Evolutionary conservation across 176 grass and related monocot species (phyloP), one percentile per base, ranked within the genome.

Genomic region (Bolboschoenus planiculmis): DNA sequence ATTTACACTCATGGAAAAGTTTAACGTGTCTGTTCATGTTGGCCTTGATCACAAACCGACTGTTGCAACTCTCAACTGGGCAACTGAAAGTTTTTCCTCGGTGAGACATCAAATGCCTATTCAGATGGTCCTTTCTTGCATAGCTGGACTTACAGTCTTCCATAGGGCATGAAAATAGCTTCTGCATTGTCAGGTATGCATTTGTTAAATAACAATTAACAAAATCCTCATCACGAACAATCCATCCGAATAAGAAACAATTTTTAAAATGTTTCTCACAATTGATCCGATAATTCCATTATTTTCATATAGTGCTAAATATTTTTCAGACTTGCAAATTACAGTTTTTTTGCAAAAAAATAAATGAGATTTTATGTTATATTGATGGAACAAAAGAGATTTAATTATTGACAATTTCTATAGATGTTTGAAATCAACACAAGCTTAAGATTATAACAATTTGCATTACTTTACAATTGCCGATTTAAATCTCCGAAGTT

Each of bases 81-180:
- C 92, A 94, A 54, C 54, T 40, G 81, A 94, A 94, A 44, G 82
- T 31, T 65, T 91, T 91, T 55, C 92, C 92, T 89, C 87, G 72
- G 79, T 91, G 92, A 2, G 87, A 87, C 65, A 94, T 74, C 26
- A 94, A 54, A 85, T 94, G 92, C 11, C 92, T 76, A 44, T 89
- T 94, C 71, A 94, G 82, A 89, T 91, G 92, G 48, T 91, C 92
- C 62, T 91, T 94, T 64, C 92, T 94, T 50, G 78, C 88, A 89
- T 94, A 94, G 11, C 74, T 89, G 4, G 88, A 83, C 23, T 83
- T 79, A 39, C 92, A 94, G 79, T 86, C 89, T 75, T 89, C 85
- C 20, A 91, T 56, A 66, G 84, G 79, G 78, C 92, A 94, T 61
- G 79, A 43, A 85, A 91, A 91, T 27, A 78, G 85, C 75, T 83